Conservation (phyloP, 2,329 filamentous ascomycete species). For the Nothopassalora personata region DNA sequence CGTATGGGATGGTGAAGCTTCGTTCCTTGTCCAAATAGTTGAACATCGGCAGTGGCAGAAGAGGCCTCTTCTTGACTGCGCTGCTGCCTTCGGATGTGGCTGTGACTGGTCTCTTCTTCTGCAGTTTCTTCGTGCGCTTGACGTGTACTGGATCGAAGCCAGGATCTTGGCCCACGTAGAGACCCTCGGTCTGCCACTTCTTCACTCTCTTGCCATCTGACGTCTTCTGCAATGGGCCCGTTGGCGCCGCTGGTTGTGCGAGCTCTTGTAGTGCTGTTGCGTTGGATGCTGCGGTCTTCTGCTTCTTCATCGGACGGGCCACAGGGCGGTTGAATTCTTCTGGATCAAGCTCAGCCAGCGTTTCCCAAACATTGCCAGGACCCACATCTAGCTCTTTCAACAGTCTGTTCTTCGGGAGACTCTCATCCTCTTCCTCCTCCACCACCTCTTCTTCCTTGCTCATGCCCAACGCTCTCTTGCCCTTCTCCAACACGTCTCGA, state of each 20-base stretch:
- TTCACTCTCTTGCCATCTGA: conserved; percentile 51
- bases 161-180: conserved; percentile 76
- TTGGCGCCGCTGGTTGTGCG: conserved; percentile 16
- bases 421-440: conserved; percentile 17
- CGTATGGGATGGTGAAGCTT: conserved; percentile 84
- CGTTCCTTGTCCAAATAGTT: conserved; percentile 51
- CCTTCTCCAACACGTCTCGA: conserved; percentile 35
- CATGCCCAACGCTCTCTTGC: conserved; percentile 32
- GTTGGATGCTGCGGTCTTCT: conserved; percentile 13
- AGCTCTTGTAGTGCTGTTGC: conserved; percentile 21
- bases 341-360: conserved; percentile 27
- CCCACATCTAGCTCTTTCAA: conserved; percentile 32
- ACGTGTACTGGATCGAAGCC: conserved; percentile 35
- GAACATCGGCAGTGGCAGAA: conserved; percentile 34
- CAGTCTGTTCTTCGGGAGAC: conserved; percentile 20
- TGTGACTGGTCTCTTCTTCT: conserved; percentile 33
- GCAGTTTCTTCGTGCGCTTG: conserved; percentile 46
- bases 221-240: conserved; percentile 26
- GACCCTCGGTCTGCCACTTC: conserved; percentile 73
- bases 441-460: conserved; percentile 9
- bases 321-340: conserved; percentile 16
- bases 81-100: conserved; percentile 13
- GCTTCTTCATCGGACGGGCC: conserved; percentile 26
- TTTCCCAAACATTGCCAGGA: conserved; percentile 28
- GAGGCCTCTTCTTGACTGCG: conserved; percentile 53